A percentile compares a stretch with the other conserved stretches of the same genome.
phyloP scores from a whole-genome alignment of 805 yeast species.

The Myxozyma kluyveri region DNA sequence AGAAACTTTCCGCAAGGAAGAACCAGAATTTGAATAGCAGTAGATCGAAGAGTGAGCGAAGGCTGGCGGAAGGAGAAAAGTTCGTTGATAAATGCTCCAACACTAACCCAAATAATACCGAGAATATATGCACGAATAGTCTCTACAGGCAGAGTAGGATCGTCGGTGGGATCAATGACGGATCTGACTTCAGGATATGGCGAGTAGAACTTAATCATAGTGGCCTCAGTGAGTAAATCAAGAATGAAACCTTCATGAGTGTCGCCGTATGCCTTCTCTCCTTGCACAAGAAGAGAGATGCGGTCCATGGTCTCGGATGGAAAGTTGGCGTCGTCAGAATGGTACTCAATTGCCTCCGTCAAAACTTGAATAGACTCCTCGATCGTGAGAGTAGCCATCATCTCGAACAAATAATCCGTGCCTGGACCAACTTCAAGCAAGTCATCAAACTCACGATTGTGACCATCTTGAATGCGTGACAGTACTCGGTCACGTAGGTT shows the following conservation, averaged over 20 bases:
- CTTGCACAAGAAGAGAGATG: constrained; percentile 28
- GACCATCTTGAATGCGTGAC: too few relatives aligned
- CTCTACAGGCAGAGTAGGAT: constrained; percentile 47
- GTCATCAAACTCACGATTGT: too few relatives aligned
- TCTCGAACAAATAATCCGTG: constrained; percentile 16
- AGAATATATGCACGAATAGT: constrained; percentile 55
- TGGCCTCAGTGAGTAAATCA: constrained; percentile 17
- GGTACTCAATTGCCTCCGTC: constrained; percentile 38
- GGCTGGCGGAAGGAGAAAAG: constrained; percentile 62
- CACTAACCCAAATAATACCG: constrained; percentile 51
- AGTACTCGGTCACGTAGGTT: too few relatives aligned
- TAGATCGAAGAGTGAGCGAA: constrained; percentile 53
- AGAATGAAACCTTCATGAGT: constrained; percentile 11
- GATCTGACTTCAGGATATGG: constrained; percentile 69
- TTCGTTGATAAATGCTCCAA: constrained; percentile 59
- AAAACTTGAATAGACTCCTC: constrained; percentile 41
- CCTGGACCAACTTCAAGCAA: too few relatives aligned
- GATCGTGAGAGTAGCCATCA: constrained; percentile 1
- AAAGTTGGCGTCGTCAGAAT: constrained; percentile 47
- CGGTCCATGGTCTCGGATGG: constrained; percentile 41
- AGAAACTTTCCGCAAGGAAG: constrained; percentile 63
- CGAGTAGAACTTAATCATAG: constrained; percentile 17
- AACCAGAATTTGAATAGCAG: constrained; percentile 60
- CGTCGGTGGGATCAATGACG: constrained; percentile 60
- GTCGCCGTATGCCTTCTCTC: constrained; percentile 11